Percentiles rank a stretch among this genome's conserved stretches.
Evolutionary conservation across 2,329 filamentous ascomycete genomes (phyloP).

Genomic region (Colletotrichum zoysiae): DNA sequence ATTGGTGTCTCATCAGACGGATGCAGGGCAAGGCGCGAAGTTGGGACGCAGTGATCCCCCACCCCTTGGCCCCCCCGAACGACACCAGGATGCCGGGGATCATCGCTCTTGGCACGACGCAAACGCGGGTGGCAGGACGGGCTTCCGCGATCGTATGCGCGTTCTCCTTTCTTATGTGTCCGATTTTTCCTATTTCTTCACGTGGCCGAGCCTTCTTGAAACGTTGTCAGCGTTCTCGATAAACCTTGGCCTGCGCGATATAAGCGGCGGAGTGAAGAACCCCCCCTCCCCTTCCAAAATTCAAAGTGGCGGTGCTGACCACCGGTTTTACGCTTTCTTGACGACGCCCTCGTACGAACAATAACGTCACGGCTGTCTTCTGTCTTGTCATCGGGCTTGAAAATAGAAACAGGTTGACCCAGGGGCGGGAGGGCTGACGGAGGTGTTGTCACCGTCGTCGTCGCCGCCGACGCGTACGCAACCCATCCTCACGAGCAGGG

Average conservation of each 20-base stretch:
- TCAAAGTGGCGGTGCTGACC: not conserved
- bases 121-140: not conserved
- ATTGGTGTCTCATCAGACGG: not conserved
- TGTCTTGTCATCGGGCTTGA: not conserved
- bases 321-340: not conserved
- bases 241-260: too few relatives aligned
- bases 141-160: too few relatives aligned
- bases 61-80: not conserved
- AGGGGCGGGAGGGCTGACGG: not conserved
- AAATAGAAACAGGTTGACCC: not conserved
- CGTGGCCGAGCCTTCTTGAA: not conserved
- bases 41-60: not conserved
- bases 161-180: too few relatives aligned
- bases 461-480: not conserved
- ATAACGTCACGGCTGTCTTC: too few relatives aligned
- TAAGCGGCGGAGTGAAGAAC: too few relatives aligned
- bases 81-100: not conserved
- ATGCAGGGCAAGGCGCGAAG: not conserved
- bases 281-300: too few relatives aligned
- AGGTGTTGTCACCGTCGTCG: not conserved
- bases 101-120: not conserved
- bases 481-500: not conserved
- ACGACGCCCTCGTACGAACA: not conserved
- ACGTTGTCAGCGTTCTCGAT: too few relatives aligned
- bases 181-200: not conserved